phyloP scores from a whole-genome alignment of 2,329 filamentous ascomycete genomes.

The Lasiodiplodia theobromae region DNA sequence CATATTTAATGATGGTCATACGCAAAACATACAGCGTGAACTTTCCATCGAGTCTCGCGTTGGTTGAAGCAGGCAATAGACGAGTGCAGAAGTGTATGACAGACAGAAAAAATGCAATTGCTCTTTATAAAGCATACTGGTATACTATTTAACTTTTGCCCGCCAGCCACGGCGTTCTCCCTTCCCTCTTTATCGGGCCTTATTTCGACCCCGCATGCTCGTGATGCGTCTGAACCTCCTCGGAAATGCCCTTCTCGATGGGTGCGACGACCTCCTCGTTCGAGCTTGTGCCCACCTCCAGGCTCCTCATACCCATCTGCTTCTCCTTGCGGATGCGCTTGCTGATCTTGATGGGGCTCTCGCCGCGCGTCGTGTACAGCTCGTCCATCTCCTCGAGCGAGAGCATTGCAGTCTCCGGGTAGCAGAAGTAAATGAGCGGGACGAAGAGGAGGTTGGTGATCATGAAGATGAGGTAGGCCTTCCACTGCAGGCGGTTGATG shows the following conservation, averaged over 20 bases:
- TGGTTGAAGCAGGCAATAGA: no score
- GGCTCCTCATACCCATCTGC: constrained; percentile 10
- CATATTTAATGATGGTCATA: no score
- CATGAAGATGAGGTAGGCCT: constrained; percentile 30
- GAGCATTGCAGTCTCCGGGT: constrained; percentile 45
- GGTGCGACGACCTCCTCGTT: constrained; percentile 4
- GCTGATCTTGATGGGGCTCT: constrained; percentile 28
- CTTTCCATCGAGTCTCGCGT: no score
- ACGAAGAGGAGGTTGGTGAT: constrained; percentile 28
- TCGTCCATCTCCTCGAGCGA: constrained; percentile 47
- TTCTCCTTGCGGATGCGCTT: constrained; percentile 28
- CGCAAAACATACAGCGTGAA: no score
- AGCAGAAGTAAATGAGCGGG: constrained; percentile 41
- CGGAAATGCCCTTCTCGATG: constrained; percentile 11
- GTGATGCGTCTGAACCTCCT: constrained; percentile 5
- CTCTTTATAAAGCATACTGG: neutral
- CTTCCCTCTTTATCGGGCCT: neutral
- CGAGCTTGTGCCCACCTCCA: constrained; percentile 15
- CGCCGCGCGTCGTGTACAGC: constrained; percentile 34
- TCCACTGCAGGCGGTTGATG: constrained; percentile 29
- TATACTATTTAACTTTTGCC: neutral
- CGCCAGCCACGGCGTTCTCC: neutral
- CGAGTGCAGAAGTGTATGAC: neutral
- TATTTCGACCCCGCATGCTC: neutral
- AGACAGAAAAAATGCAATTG: neutral